Base-by-base conservation (phyloP, 768 basidiomycete species). In the Boletus vermiculosoides region DNA sequence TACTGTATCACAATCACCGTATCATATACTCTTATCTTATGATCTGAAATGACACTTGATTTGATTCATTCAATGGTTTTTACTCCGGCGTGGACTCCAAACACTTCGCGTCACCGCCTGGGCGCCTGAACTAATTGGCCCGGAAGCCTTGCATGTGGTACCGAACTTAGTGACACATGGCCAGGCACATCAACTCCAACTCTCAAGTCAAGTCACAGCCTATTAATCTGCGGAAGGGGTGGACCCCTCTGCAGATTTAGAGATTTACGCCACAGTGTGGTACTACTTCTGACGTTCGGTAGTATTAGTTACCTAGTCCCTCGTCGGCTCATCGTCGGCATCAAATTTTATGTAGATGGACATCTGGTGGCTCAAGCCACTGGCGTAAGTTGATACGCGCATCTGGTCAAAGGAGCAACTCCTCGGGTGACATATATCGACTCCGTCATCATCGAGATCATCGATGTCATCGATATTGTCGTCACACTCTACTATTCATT, bases 1-100 rank as follows among this genome's bases (percentile, higher is more conserved):
- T 67, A 63, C 55, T 70, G 68, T 68, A 67, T 55, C 28, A 33
- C 42, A 39, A 50, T 28, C 25, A 40, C 60, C 56, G 33, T 59
- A 61, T 45, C 54, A 56, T 46, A 7, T 59, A 57, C 49, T 37
- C 31, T 34, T 67, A 69, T 34, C 50, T 58, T 60, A 65, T 30
- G 18, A 58, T 58, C 57, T 58, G 45, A 44, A 64, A 65, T 58
- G 51, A 51, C 45, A 60, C 23, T 52, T 48, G 59, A 52, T 57
- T 51, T 52, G 40, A 44, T 41, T 4, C 40, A 20, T 41, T 20
- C 20, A 20, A 12, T 30, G 30, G 11, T 20, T 2, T 31, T 41
- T 31, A 2, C 7, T 7, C 45, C 30, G 6, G 1, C 45, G 25
- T 45, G 45, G 4, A n/a, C 22, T 10, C 10, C 25, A n/a, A 30